Base-by-base conservation (phyloP, 2,329 filamentous ascomycete genomes). In the Neonectria ditissima region DNA sequence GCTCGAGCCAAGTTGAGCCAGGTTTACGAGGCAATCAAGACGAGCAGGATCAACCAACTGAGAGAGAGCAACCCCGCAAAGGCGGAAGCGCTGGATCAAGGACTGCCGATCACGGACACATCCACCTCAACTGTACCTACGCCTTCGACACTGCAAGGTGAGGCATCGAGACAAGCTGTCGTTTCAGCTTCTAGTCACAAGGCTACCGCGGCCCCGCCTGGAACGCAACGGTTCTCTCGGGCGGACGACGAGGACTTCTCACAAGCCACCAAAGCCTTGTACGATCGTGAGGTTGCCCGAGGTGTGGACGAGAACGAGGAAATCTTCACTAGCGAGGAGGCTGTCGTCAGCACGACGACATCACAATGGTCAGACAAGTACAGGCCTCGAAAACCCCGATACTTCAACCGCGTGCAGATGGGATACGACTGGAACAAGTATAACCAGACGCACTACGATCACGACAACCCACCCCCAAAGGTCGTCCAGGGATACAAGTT, bases 381-480 rank as follows among this genome's bases (percentile, higher is more conserved):
- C 78, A 88, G 91, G 41, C 94, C 95, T 8, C 88, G 96, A 67
- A 99, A 98, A 80, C 96, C 96, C 13, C 89, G 92, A 64, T 98
- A 97, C 81, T 99, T 99, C 86, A 98, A 98, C 77, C 91, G 96
- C 43, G 94, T 98, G 50, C 94, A 97, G 79, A 97, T 97, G 92
- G 96, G 96, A 56, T 99, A 98, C 79, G 96, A 99, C 79, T 99
- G 96, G 96, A 99, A 99, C 84, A 99, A 99, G 80, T 99, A 99
- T 86, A 99, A 99, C 76, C 96, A 99, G 81, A 99, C 96, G 13
- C 96, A 99, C 80, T 99, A 99, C 81, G 96, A 98, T 78, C 93
- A 97, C 78, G 95, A 98, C 76, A 97, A 98, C 74, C 96, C 96
- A 2, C 96, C 96, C 1, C 96, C 96, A 26, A 97, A 97, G 80